Conservation (phyloP, 371 early-diverging fungal genomes). For the Circinella minor region DNA sequence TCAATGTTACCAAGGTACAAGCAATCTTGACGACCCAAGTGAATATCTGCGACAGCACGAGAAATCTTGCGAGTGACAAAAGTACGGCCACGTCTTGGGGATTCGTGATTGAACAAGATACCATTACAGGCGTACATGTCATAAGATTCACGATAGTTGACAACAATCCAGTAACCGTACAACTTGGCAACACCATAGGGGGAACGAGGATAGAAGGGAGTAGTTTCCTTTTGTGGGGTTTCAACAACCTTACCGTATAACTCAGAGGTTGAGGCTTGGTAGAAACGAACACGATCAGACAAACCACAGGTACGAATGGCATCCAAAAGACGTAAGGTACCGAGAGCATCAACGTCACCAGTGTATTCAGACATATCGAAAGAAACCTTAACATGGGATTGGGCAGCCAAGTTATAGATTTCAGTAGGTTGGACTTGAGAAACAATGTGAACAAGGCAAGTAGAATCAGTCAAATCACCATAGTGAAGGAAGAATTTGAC, state of each 20-base stretch:
- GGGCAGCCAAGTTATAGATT: constrained; percentile 81
- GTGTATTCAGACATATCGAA: constrained; percentile 92
- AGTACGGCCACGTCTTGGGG: constrained; percentile 82
- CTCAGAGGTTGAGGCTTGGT: constrained; percentile 86
- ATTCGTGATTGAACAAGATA: constrained; percentile 89
- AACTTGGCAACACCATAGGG: constrained; percentile 89
- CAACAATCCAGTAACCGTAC: constrained; percentile 83
- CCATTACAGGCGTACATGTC: constrained; percentile 86
- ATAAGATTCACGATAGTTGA: constrained; percentile 87
- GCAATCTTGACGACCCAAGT: constrained; percentile 72
- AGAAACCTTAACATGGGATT: constrained; percentile 87
- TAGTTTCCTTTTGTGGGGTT: constrained; percentile 83
- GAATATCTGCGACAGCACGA: constrained; percentile 81
- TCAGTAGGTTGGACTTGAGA: constrained; percentile 80
- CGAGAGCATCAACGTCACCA: constrained; percentile 85
- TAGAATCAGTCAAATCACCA: constrained; percentile 87
- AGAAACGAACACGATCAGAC: constrained; percentile 74
- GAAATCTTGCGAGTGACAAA: constrained; percentile 89
- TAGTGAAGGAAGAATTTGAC: constrained; percentile 83
- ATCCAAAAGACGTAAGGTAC: constrained; percentile 82
- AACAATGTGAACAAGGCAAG: constrained; percentile 80
- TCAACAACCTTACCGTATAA: constrained; percentile 85
- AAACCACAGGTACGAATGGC: constrained; percentile 84
- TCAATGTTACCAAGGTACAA: constrained; percentile 85
- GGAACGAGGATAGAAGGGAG: constrained; percentile 88